Conservation (phyloP, 2,329 filamentous ascomycete genomes). For the Colletotrichum tanaceti region DNA sequence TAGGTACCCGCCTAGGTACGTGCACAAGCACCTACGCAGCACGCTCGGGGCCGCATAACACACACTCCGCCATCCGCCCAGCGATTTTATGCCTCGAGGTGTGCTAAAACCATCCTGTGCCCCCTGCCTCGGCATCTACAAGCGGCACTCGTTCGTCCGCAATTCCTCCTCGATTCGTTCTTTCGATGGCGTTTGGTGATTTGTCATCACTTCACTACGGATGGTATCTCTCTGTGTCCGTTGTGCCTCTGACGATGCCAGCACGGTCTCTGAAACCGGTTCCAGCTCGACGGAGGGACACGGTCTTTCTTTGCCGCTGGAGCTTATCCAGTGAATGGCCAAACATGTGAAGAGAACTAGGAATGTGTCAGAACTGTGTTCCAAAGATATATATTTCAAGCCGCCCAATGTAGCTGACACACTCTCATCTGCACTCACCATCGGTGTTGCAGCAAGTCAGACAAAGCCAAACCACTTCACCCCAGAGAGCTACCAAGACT, state of each 20-base stretch:
- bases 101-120: too few species aligned
- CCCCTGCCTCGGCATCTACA: too few species aligned
- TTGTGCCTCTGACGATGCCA: background rate
- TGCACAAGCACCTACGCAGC: too few species aligned
- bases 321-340: constrained; percentile 12
- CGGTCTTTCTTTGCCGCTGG: background rate
- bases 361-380: background rate
- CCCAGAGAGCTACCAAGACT: constrained; percentile 5
- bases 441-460: constrained; percentile 28
- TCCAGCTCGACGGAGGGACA: background rate
- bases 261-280: too few species aligned
- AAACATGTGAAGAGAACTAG: constrained; percentile 18
- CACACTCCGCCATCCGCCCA: too few species aligned
- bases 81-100: too few species aligned
- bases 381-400: background rate
- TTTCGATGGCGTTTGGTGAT: background rate
- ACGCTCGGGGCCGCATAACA: too few species aligned
- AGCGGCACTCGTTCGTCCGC: too few species aligned
- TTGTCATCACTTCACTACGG: too few species aligned
- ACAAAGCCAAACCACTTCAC: constrained; percentile 21
- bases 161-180: too few species aligned
- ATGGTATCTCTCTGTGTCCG: background rate
- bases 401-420: background rate
- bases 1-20: too few species aligned
- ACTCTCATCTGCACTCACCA: background rate